Evolutionary conservation across 2,329 filamentous ascomycete species (phyloP).

Genomic region (Tolypocladium sp.): DNA sequence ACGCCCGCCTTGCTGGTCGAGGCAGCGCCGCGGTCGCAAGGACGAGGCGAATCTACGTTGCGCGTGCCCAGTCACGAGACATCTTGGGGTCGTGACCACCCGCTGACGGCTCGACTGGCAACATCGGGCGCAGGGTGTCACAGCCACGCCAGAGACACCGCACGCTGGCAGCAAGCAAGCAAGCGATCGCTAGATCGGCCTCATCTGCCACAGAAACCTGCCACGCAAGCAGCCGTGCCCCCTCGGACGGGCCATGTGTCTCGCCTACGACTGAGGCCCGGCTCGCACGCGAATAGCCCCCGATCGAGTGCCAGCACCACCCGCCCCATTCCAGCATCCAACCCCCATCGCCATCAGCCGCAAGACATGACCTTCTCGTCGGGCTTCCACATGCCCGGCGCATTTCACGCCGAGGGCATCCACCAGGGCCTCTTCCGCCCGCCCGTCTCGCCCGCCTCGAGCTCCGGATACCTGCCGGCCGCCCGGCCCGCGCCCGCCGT

Average conservation of each 20-base stretch:
- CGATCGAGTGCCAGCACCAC: neutral
- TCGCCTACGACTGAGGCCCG: neutral
- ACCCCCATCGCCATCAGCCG: neutral
- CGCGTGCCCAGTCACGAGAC: neutral
- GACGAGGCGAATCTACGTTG: neutral
- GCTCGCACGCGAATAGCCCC: neutral
- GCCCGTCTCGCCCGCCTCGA: conserved; percentile 31
- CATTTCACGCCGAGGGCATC: conserved; percentile 25
- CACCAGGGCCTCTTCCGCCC: conserved; percentile 39
- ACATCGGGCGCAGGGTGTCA: neutral
- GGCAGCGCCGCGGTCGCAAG: neutral
- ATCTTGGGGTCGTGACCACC: neutral
- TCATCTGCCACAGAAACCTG: neutral
- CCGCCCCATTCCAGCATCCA: neutral
- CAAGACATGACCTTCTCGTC: conserved; percentile 17
- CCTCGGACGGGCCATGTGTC: neutral
- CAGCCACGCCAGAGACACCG: neutral
- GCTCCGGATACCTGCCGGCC: conserved; percentile 27
- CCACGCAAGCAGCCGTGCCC: neutral
- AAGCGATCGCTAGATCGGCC: neutral
- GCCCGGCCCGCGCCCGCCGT: conserved; percentile 8
- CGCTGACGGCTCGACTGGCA: neutral
- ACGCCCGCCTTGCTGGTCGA: neutral
- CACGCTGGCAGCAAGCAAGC: neutral
- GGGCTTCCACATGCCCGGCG: conserved; percentile 25